Evolutionary conservation across 2,329 filamentous ascomycete species (phyloP).

Genomic region (Stemphylium vesicarium): DNA sequence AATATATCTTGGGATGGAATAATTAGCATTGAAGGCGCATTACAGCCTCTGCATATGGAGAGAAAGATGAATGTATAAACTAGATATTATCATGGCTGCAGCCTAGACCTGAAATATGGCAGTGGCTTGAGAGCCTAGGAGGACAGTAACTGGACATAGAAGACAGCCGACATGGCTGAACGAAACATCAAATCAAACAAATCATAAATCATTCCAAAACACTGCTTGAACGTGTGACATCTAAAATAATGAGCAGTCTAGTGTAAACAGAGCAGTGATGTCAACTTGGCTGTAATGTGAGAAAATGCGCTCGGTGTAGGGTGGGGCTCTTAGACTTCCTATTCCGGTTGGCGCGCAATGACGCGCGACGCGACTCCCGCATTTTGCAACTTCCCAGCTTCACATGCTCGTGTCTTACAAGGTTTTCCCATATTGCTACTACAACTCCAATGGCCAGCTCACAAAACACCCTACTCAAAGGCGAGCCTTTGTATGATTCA

Average conservation of each 20-base stretch:
- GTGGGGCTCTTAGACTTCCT: conserved; percentile 21
- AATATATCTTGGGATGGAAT: not conserved
- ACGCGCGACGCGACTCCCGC: conserved; percentile 27
- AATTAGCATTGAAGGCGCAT: conserved; percentile 10
- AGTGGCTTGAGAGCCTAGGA: not conserved
- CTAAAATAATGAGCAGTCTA: no score
- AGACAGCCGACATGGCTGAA: not conserved
- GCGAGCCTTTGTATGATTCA: conserved; percentile 38
- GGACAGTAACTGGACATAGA: not conserved
- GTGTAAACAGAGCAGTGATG: not conserved
- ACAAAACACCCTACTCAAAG: conserved; percentile 35
- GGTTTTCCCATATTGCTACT: not conserved
- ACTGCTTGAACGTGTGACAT: no score
- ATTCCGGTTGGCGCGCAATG: conserved; percentile 24
- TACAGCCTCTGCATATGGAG: not conserved
- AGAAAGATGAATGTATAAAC: conserved; percentile 1
- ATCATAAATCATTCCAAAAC: not conserved
- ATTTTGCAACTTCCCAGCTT: conserved; percentile 19
- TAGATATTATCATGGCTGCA: not conserved
- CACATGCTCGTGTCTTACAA: conserved; percentile 4
- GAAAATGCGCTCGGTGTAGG: not conserved
- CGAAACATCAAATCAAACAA: not conserved
- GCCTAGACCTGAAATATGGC: not conserved
- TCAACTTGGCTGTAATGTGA: not conserved
- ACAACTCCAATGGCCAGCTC: conserved; percentile 19